Percentiles rank a stretch among this genome's conserved stretches.
These are phyloP conservation scores for Trypanosoma lewisi DNA, from an alignment of 208 protist species.

Conservation along the genomic window DNA sequence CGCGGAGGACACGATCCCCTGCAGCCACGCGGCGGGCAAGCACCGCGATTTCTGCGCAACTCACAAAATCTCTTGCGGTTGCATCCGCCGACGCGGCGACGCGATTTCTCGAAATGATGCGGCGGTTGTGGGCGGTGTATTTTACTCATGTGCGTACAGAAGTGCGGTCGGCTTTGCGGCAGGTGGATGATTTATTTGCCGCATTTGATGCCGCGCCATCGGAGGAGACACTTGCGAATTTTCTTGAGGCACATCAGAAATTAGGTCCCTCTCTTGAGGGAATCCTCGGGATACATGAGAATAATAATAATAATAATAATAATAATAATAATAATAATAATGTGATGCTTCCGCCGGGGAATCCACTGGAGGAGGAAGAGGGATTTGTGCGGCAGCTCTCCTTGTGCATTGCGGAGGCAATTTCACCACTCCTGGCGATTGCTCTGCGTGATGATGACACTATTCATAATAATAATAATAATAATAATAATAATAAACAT, in stretches of 20 bases:
- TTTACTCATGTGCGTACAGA: conserved; percentile 14
- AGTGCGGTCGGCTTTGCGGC: neutral
- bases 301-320: neutral
- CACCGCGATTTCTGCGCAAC: neutral
- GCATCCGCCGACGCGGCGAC: conserved; percentile 6
- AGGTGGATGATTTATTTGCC: conserved; percentile 10
- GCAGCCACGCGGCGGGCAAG: neutral
- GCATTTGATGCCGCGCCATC: conserved; percentile 11
- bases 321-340: conserved; percentile 6
- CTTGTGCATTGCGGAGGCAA: conserved; percentile 21
- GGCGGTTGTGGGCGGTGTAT: conserved; percentile 14
- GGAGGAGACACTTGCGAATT: conserved; percentile 20
- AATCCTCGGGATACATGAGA: neutral
- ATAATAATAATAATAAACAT: neutral
- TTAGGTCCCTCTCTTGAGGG: neutral
- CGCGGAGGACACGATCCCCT: neutral
- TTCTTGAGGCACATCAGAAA: conserved; percentile 9
- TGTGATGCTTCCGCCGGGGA: conserved; percentile 16
- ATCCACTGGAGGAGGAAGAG: conserved; percentile 13
- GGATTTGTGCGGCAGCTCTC: conserved; percentile 18
- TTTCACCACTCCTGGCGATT: conserved; percentile 12
- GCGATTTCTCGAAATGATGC: conserved; percentile 19
- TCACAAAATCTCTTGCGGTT: conserved; percentile 8
- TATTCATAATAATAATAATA: conserved; percentile 10
- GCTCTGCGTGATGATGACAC: neutral